Evolutionary conservation across 177 flowering plant genomes (phyloP).

Genomic region (Vitis hybrid): DNA sequence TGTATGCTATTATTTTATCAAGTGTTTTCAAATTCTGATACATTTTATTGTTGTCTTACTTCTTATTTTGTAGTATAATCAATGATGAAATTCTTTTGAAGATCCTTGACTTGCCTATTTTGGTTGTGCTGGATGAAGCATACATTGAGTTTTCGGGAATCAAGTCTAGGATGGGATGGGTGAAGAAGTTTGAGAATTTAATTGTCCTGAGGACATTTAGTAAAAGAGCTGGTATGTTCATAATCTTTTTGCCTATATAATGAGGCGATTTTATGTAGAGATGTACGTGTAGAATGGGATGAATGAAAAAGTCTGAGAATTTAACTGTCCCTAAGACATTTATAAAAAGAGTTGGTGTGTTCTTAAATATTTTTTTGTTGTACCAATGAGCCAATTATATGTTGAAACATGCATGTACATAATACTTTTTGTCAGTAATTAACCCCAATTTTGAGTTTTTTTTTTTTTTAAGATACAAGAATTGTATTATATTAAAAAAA

Average conservation of each 20-base stretch:
- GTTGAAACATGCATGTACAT: too few relatives aligned
- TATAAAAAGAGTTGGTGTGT: too few relatives aligned
- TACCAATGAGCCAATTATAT: too few relatives aligned
- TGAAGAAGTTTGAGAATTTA: conserved; percentile 85
- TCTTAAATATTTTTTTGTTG: too few relatives aligned
- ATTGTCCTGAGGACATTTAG: conserved; percentile 96
- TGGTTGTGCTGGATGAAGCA: conserved; percentile 97
- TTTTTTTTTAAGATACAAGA: too few relatives aligned
- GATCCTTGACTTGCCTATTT: conserved; percentile 76
- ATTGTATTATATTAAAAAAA: too few relatives aligned
- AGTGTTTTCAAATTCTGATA: background rate
- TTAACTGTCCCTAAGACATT: too few relatives aligned
- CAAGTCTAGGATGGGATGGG: conserved; percentile 88
- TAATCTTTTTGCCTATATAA: background rate
- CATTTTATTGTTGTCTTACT: background rate
- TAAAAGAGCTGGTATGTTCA: conserved; percentile 90
- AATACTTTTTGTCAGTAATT: too few relatives aligned
- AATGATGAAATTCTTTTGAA: conserved; percentile 68
- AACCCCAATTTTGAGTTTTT: too few relatives aligned
- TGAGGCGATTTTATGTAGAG: background rate
- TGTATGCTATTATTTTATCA: background rate
- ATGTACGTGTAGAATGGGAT: background rate
- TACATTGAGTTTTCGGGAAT: conserved; percentile 88
- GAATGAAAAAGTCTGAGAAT: too few relatives aligned
- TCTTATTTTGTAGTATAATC: conserved; percentile 59